These are phyloP conservation scores for Rhodotorula sp. DNA, from an alignment of 1,284 basidiomycete genomes.

Conservation along the genomic window DNA sequence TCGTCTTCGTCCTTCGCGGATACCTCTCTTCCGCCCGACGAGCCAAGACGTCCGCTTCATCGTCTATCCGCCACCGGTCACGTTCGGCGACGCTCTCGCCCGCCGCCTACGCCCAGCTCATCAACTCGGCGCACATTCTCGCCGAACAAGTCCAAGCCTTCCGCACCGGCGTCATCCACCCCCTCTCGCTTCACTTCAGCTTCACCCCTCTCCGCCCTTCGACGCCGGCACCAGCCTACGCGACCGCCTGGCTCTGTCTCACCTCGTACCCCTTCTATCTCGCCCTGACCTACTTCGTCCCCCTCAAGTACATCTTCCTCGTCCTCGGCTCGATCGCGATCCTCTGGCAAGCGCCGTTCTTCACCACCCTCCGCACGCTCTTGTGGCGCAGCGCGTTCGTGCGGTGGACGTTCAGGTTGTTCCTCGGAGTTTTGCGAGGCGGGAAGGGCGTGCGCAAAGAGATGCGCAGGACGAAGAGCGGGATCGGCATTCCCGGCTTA, in stretches of 20 bases:
- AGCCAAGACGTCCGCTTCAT: not conserved
- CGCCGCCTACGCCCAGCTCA: conserved; percentile 39
- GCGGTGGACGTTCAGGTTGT: conserved; percentile 25
- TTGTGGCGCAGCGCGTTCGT: conserved; percentile 31
- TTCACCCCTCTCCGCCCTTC: conserved; percentile 27
- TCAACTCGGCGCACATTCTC: conserved; percentile 35
- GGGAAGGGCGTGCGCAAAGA: conserved; percentile 29
- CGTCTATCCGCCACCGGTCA: conserved; percentile 16
- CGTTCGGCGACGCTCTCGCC: conserved; percentile 33
- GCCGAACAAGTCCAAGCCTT: conserved; percentile 35
- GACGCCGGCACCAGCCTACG: conserved; percentile 29
- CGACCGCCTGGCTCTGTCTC: conserved; percentile 37
- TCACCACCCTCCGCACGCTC: conserved; percentile 35
- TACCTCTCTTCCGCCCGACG: conserved; percentile 26
- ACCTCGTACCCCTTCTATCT: conserved; percentile 45
- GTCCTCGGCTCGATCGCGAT: conserved; percentile 36
- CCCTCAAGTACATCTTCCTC: conserved; percentile 39
- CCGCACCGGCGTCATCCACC: conserved; percentile 34
- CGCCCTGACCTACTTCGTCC: conserved; percentile 37
- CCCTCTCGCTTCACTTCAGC: conserved; percentile 26
- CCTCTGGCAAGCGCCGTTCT: conserved; percentile 45
- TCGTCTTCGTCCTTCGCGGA: conserved; percentile 18
- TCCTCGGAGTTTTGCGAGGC: conserved; percentile 17
- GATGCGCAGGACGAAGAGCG: conserved; percentile 20
- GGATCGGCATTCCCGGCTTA: conserved; percentile 31